Conservation (phyloP, 2,329 filamentous ascomycete species). For the Delphinella strobiligena region DNA sequence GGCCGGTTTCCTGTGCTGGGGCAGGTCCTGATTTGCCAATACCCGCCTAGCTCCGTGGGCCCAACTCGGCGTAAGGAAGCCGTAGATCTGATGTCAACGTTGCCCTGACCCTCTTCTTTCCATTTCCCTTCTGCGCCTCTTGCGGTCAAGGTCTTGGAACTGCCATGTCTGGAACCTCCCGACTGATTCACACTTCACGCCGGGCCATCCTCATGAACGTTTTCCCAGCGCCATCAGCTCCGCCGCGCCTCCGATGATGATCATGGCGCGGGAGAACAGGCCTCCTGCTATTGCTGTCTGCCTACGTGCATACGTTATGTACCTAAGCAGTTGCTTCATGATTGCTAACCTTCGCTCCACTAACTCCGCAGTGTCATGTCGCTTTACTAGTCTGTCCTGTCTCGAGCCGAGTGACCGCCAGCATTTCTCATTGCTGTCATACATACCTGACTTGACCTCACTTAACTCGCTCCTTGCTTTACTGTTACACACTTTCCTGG, state of each 20-base stretch:
- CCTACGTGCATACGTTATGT: conserved; percentile 9
- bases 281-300: conserved; percentile 8
- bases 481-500: conserved; percentile 6
- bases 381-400: background rate
- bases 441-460: conserved; percentile 6
- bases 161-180: conserved; percentile 9
- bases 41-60: conserved; percentile 5
- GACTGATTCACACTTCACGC: conserved; percentile 10
- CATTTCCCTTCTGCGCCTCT: conserved; percentile 9
- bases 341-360: conserved; percentile 3
- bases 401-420: background rate
- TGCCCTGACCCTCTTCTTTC: conserved; percentile 10
- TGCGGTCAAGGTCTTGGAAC: conserved; percentile 9
- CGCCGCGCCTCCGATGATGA: conserved; percentile 9
- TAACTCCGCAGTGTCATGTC: conserved; percentile 8
- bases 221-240: conserved; percentile 9
- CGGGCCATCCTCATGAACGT: conserved; percentile 10
- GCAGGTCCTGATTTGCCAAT: conserved; percentile 1
- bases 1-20: background rate
- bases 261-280: conserved; percentile 6
- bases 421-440: conserved; percentile 2
- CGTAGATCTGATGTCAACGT: conserved; percentile 8
- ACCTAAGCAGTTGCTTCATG: conserved; percentile 6
- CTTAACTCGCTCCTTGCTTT: conserved; percentile 8
- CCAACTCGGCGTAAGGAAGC: conserved; percentile 1